Evolutionary conservation across 1,284 basidiomycete genomes (phyloP), one percentile per base, ranked within the genome.

Genomic region (Ganoderma multipileum): DNA sequence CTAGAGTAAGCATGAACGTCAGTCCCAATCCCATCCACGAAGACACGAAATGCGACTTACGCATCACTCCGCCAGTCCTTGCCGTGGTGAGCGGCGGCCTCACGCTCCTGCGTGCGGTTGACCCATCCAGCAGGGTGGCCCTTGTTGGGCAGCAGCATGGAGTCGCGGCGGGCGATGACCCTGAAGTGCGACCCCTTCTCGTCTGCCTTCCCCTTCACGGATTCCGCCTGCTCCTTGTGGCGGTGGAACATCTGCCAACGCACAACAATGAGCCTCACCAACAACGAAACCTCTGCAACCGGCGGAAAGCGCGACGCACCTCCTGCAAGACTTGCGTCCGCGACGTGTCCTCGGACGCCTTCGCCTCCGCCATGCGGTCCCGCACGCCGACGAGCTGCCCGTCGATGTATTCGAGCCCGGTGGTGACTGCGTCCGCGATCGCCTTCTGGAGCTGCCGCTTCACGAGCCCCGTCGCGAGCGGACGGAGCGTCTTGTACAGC

Each of bases 371-470:
- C 87, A 95, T 90, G 44, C 89, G 84, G 73, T 94, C 90, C 23
- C 91, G 84, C 38, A 95, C 92, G 23, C 84, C 85, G n/a, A 94
- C 91, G 30, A 99, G 88, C 82, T 97, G 94, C 30, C 91, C 91
- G 78, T 96, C 94, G 44, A 94, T 83, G 76, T 95, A 94, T 80
- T 96, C 95, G 70, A 99, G 84, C 2, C 89, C 95, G 14, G 92
- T 94, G 65, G 84, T 87, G 71, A 98, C 90, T 9, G 91, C 92
- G 69, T 89, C 91, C 71, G 87, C 84, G 64, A 98, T 86, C 1
- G 93, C 97, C 80, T 92, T 94, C 81, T 92, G 85, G 74, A 99
- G 91, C 79, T 97, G 95, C 79, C 89, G 91, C 89, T 98, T 98
- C 77, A 99, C 91, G 61, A 98, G 83, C 5, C 87, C 87, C 4